These are phyloP conservation scores for Bimuria novae-zelandiae DNA, from an alignment of 2,329 filamentous ascomycete genomes.

Conservation along the genomic window DNA sequence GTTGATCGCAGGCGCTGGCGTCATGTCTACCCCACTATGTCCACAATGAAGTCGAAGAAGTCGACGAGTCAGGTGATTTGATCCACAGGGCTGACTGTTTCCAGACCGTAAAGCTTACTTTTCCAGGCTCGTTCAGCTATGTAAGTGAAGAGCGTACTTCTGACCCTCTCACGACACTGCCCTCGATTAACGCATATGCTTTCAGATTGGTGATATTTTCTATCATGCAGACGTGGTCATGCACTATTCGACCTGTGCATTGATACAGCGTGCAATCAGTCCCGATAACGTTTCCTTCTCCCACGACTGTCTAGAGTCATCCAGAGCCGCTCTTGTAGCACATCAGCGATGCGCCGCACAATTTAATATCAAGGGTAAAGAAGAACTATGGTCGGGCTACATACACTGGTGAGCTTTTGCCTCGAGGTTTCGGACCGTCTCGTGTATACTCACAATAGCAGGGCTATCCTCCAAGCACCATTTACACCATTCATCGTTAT, in stretches of 20 bases:
- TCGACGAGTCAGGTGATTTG: constrained; percentile 7
- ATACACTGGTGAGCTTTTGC: constrained; percentile 33
- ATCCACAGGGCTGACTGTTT: constrained; percentile 5
- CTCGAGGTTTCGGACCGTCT: neutral
- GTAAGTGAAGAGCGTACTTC: constrained; percentile 2
- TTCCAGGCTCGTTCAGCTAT: constrained; percentile 15
- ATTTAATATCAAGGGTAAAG: constrained; percentile 39
- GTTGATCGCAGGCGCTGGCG: neutral
- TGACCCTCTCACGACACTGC: no score
- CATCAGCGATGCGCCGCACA: constrained; percentile 35
- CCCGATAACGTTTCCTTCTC: constrained; percentile 39
- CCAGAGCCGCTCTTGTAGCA: constrained; percentile 36
- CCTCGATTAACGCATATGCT: constrained; percentile 11
- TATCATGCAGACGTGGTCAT: constrained; percentile 38
- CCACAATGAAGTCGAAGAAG: neutral
- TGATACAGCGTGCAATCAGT: constrained; percentile 40
- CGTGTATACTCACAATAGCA: constrained; percentile 9
- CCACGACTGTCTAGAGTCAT: constrained; percentile 37
- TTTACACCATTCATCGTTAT: constrained; percentile 57
- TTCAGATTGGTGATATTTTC: constrained; percentile 37
- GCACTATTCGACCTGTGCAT: constrained; percentile 39
- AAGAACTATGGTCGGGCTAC: constrained; percentile 42
- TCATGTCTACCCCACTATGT: neutral
- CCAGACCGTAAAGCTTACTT: constrained; percentile 16
- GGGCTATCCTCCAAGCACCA: constrained; percentile 50